Conservation (phyloP, 1,284 basidiomycete species). For the Ustilago crameri region DNA sequence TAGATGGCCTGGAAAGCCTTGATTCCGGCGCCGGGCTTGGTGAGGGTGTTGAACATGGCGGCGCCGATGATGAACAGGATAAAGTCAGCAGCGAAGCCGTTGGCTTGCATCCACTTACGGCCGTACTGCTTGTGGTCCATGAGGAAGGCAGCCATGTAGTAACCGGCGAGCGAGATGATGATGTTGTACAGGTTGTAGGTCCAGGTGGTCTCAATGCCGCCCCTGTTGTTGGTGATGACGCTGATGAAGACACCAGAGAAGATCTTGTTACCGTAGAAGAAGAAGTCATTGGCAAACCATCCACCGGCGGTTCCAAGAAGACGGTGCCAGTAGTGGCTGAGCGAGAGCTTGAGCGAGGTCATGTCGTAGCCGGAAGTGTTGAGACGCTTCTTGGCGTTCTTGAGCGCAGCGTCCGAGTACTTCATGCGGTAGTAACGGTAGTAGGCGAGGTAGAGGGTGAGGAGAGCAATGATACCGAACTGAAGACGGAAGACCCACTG, state of each 20-base stretch:
- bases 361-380: slow-evolving; percentile 72
- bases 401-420: slow-evolving; percentile 69
- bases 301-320: slow-evolving; percentile 71
- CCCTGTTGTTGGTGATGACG: slow-evolving; percentile 69
- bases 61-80: slow-evolving; percentile 70
- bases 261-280: slow-evolving; percentile 70
- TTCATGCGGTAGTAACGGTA: slow-evolving; percentile 71
- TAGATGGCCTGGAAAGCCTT: slow-evolving; percentile 71
- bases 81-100: slow-evolving; percentile 71
- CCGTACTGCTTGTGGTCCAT: slow-evolving; percentile 73
- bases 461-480: slow-evolving; percentile 71
- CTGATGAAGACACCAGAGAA: slow-evolving; percentile 65
- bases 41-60: slow-evolving; percentile 68
- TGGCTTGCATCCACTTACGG: slow-evolving; percentile 71
- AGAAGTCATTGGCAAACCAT: slow-evolving; percentile 73
- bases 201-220: slow-evolving; percentile 70
- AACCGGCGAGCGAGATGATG: slow-evolving; percentile 71
- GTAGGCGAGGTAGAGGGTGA: slow-evolving; percentile 73
- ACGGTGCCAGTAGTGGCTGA: slow-evolving; percentile 71
- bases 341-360: slow-evolving; percentile 71
- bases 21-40: slow-evolving; percentile 62
- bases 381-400: slow-evolving; percentile 70
- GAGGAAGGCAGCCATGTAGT: slow-evolving; percentile 72
- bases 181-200: slow-evolving; percentile 72
- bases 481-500: slow-evolving; percentile 73